phyloP scores from a whole-genome alignment of 306 rosid genomes.

The Vigna trinervia region DNA sequence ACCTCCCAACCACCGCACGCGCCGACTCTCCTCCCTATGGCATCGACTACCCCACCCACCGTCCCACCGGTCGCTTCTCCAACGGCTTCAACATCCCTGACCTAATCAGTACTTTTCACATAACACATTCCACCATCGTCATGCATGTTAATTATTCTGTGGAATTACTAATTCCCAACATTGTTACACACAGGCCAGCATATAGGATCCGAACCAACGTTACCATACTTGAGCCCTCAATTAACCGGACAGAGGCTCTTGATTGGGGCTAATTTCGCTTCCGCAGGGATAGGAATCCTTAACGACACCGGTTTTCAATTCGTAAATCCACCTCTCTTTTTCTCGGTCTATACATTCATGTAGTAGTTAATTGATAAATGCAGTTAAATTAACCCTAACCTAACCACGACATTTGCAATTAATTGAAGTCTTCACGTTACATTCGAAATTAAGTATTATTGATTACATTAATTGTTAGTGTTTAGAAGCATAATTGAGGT shows the following conservation, averaged over 20 bases:
- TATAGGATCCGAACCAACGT: slow-evolving; percentile 57
- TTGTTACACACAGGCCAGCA: slow-evolving; percentile 46
- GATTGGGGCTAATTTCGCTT: slow-evolving; percentile 77
- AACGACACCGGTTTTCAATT: slow-evolving; percentile 73
- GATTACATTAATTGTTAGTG: not conserved
- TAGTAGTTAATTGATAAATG: too few species aligned
- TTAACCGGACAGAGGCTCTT: slow-evolving; percentile 57
- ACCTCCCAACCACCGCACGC: slow-evolving; percentile 57
- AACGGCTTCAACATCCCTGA: slow-evolving; percentile 72
- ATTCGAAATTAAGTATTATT: not conserved
- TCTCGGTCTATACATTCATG: too few species aligned
- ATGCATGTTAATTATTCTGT: not conserved
- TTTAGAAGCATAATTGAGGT: too few species aligned
- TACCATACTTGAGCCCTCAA: slow-evolving; percentile 64
- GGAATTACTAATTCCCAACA: not conserved
- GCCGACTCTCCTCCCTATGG: slow-evolving; percentile 69
- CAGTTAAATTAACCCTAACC: not conserved
- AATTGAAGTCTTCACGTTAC: not conserved
- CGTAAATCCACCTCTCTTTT: slow-evolving; percentile 36
- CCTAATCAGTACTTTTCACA: slow-evolving; percentile 44
- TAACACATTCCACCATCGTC: not conserved
- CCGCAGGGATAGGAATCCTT: slow-evolving; percentile 73
- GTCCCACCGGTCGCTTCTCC: slow-evolving; percentile 76
- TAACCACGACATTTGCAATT: not conserved
- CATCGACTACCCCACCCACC: slow-evolving; percentile 57